Conservation (phyloP, 169 alveolate species). For the Pseudocohnilembus persalinus region DNA sequence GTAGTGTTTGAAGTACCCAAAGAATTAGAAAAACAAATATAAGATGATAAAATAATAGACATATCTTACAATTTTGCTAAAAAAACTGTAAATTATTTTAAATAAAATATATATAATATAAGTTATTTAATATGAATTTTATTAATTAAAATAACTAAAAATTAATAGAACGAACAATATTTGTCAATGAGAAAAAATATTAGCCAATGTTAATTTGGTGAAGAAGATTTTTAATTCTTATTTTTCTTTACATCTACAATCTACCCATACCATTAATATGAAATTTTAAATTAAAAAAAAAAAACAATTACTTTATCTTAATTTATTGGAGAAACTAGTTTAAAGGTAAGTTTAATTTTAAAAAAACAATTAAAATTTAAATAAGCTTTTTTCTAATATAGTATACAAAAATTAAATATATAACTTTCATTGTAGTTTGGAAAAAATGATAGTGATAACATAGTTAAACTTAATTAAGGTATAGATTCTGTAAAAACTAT, state of each 20-base stretch:
- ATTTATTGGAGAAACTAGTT: neutral
- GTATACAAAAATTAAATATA: too few species aligned
- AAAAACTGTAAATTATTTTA: too few species aligned
- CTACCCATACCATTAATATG: neutral
- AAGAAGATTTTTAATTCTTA: neutral
- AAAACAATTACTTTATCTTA: neutral
- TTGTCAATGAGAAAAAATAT: neutral
- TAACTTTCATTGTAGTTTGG: neutral
- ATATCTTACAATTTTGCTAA: too few species aligned
- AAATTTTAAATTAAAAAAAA: too few species aligned
- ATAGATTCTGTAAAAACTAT: too few species aligned
- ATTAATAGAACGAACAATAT: neutral
- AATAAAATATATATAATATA: too few species aligned
- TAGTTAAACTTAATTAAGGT: neutral
- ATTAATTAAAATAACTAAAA: too few species aligned
- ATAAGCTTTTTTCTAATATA: too few species aligned
- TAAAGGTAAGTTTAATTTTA: neutral
- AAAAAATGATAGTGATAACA: neutral
- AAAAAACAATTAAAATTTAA: too few species aligned
- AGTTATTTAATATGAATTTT: neutral
- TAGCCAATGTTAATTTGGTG: neutral
- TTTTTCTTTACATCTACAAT: neutral
- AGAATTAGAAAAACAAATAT: constrained; percentile 1
- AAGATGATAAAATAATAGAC: too few species aligned
- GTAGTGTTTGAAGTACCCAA: constrained; percentile 56